Evolutionary conservation across 257 asterid species (phyloP).

Genomic region (Nicotiana sylvestris): DNA sequence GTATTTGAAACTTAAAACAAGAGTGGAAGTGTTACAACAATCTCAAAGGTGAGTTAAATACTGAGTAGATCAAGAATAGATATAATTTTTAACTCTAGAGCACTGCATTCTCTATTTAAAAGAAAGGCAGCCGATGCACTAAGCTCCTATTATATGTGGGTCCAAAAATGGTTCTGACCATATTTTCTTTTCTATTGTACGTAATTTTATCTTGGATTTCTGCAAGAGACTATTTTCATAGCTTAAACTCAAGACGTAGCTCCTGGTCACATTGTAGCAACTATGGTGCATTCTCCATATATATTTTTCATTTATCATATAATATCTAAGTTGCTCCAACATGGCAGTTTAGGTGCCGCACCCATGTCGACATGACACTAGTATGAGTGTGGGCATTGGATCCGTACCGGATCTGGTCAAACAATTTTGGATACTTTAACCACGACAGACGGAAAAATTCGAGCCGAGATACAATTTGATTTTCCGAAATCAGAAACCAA

Average conservation of each 20-base stretch:
- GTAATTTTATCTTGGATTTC: no score
- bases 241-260: not conserved
- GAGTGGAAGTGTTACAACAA: conserved; percentile 52
- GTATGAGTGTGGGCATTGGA: no score
- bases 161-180: not conserved
- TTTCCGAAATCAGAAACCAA: no score
- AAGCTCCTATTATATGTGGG: fast-evolving
- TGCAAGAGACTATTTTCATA: no score
- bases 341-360: no score
- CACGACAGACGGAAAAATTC: no score
- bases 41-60: conserved; percentile 56
- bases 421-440: no score
- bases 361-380: no score
- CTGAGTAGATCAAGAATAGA: not conserved
- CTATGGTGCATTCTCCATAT: not conserved
- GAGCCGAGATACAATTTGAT: no score
- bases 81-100: not conserved
- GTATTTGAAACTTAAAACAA: conserved; percentile 55
- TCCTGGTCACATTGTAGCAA: not conserved
- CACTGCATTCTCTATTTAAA: not conserved
- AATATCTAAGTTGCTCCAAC: no score
- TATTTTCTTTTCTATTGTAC: not conserved
- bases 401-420: no score
- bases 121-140: not conserved
- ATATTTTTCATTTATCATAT: not conserved